These are phyloP conservation scores for Kodamaea sagamina DNA, from an alignment of 805 yeast genomes.

Conservation along the genomic window DNA sequence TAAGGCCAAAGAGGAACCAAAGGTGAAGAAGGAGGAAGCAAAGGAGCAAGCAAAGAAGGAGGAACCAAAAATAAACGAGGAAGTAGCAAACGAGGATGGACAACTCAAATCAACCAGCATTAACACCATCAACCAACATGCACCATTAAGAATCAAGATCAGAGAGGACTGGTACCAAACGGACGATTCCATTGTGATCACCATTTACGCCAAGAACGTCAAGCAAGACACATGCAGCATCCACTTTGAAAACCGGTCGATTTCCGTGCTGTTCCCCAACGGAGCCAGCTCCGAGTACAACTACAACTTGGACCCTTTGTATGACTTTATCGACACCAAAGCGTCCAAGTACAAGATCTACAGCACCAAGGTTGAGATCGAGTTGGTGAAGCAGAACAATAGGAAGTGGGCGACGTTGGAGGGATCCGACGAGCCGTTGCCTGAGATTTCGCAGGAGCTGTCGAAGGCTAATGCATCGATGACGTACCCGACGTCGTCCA, in stretches of 20 bases:
- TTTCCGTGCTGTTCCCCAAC: constrained; percentile 50
- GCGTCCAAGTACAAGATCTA: constrained; percentile 53
- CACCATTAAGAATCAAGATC: constrained; percentile 39
- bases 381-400: constrained; percentile 48
- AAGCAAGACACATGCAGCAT: constrained; percentile 50
- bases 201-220: constrained; percentile 70
- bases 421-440: constrained; percentile 19
- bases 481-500: constrained; percentile 65
- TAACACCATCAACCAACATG: constrained; percentile 38
- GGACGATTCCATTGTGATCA: constrained; percentile 53
- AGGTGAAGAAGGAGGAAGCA: background rate
- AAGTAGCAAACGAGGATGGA: background rate
- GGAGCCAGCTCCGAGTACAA: constrained; percentile 55
- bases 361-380: constrained; percentile 74
- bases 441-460: constrained; percentile 14
- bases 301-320: constrained; percentile 57
- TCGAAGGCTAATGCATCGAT: constrained; percentile 17
- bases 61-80: background rate
- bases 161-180: constrained; percentile 64
- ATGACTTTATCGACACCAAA: constrained; percentile 49
- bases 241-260: constrained; percentile 35
- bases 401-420: constrained; percentile 60
- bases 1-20: background rate
- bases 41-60: background rate
- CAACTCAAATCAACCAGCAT: constrained; percentile 25